phyloP scores from a whole-genome alignment of 176 grass and related monocot genomes.

The Cenchrus purpureus region DNA sequence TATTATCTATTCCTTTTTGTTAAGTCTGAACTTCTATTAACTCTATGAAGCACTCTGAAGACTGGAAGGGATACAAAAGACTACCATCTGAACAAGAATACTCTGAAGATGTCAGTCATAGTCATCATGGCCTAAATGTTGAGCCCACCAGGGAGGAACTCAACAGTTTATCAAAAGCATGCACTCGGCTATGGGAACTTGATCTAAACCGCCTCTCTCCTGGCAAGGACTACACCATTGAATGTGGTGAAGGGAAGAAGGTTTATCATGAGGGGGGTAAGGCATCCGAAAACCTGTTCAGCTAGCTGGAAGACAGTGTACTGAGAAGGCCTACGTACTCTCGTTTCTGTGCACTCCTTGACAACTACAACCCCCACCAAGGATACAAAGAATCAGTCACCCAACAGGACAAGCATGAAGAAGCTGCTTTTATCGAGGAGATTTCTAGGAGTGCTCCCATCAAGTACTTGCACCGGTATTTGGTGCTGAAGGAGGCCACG shows the following conservation, averaged over 20 bases:
- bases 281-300: constrained; percentile 53
- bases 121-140: constrained; percentile 37
- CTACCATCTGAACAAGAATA: constrained; percentile 60
- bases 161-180: constrained; percentile 57
- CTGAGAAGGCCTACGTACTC: constrained; percentile 55
- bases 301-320: constrained; percentile 41
- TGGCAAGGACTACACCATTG: constrained; percentile 58
- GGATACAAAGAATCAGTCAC: constrained; percentile 57
- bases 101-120: constrained; percentile 38
- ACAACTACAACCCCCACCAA: constrained; percentile 73
- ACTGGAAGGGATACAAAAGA: constrained; percentile 58
- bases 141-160: constrained; percentile 70
- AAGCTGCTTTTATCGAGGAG: constrained; percentile 72
- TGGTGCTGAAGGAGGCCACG: constrained; percentile 50
- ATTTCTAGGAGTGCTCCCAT: constrained; percentile 61
- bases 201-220: constrained; percentile 64
- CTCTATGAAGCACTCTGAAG: constrained; percentile 43
- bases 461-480: constrained; percentile 63
- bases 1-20: not conserved
- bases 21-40: constrained; percentile 9
- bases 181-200: constrained; percentile 61
- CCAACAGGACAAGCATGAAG: constrained; percentile 65
- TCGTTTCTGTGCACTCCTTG: constrained; percentile 69
- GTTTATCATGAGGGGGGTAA: constrained; percentile 62
- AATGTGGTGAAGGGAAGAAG: constrained; percentile 72